Evolutionary conservation across 441 rosid genomes (phyloP).

Genomic region (Erodium chrysanthum): DNA sequence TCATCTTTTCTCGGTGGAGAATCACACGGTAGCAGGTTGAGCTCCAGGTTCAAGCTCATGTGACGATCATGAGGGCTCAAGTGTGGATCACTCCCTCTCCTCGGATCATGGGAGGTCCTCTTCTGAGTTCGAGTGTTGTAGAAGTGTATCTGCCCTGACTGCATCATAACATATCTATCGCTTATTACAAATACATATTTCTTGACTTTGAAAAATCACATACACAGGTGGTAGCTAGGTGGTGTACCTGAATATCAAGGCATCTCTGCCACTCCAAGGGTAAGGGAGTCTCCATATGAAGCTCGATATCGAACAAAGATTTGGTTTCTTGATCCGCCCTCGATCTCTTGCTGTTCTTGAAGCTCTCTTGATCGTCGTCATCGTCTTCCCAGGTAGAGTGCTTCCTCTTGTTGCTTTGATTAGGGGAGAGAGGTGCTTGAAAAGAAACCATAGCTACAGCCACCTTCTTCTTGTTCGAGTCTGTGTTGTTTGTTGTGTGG

Average conservation of each 20-base stretch:
- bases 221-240: not conserved
- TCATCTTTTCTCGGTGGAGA: constrained; percentile 25
- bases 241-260: constrained; percentile 57
- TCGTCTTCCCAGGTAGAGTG: constrained; percentile 6
- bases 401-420: constrained; percentile 19
- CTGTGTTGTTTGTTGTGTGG: too few species aligned
- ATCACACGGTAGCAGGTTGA: constrained; percentile 50
- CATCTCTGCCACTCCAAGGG: constrained; percentile 57
- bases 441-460: constrained; percentile 38
- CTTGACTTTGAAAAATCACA: too few species aligned
- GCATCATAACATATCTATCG: constrained; percentile 9
- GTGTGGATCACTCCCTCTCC: constrained; percentile 25
- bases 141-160: constrained; percentile 53
- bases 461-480: not conserved
- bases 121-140: constrained; percentile 41
- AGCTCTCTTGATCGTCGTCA: constrained; percentile 15
- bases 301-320: constrained; percentile 38
- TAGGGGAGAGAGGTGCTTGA: constrained; percentile 32
- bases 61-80: constrained; percentile 16
- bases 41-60: constrained; percentile 71
- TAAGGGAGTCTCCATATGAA: constrained; percentile 57
- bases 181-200: too few species aligned
- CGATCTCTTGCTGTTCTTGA: constrained; percentile 20
- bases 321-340: constrained; percentile 18
- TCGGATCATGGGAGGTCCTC: constrained; percentile 47